A percentile compares a stretch with the other conserved stretches of the same genome.
Conservation (phyloP, 2,329 filamentous ascomycete species). For the Ascosphaera aggregata region DNA sequence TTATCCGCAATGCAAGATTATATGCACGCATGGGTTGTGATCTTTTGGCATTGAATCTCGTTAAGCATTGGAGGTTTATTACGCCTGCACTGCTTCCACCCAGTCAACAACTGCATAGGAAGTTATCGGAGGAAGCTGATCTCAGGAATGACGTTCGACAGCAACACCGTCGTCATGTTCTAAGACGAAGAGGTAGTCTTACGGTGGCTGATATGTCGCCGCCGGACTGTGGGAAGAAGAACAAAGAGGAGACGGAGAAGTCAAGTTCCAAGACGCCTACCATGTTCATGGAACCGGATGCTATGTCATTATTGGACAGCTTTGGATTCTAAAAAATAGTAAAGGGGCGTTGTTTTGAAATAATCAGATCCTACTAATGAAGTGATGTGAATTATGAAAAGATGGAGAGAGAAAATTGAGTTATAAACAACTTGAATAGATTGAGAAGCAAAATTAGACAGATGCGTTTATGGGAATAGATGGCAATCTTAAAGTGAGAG, state of each 20-base stretch:
- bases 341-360: no score
- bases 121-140: constrained; percentile 8
- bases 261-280: constrained; percentile 34
- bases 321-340: constrained; percentile 95
- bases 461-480: no score
- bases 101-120: constrained; percentile 17
- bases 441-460: no score
- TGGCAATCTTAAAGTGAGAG: no score
- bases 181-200: constrained; percentile 49
- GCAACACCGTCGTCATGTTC: constrained; percentile 34
- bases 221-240: constrained; percentile 15
- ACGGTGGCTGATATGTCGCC: constrained; percentile 46
- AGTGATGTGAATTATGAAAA: no score
- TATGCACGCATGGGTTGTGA: constrained; percentile 91
- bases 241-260: constrained; percentile 17
- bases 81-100: constrained; percentile 6
- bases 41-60: constrained; percentile 62
- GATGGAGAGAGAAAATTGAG: no score
- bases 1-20: constrained; percentile 60
- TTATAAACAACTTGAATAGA: no score
- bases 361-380: no score
- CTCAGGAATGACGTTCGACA: constrained; percentile 5
- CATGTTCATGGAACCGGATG: constrained; percentile 80
- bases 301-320: constrained; percentile 66
- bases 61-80: constrained; percentile 27